Evolutionary conservation across 495 filamentous ascomycete genomes (phyloP), one percentile per base, ranked within the genome.

Genomic region (Friedmanniomyces simplex): DNA sequence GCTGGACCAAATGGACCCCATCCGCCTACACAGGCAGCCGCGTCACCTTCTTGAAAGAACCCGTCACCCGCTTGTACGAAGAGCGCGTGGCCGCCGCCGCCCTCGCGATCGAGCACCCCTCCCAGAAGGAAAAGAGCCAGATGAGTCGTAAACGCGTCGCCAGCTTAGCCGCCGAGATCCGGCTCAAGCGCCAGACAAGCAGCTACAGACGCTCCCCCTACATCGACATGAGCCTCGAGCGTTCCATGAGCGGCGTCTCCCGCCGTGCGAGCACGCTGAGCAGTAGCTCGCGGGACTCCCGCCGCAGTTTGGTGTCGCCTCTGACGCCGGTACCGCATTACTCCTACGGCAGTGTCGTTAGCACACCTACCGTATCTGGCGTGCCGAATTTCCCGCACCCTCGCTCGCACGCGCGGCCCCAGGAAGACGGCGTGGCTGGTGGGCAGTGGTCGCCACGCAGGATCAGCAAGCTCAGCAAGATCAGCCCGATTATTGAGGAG

Each of bases 31-130:
- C 70, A 25, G 63, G 63, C 26, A 79, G 71, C 41, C 79, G 80
- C n/a, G 71, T 73, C 11, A 79, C 75, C 12, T 86, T 86, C 65
- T 72, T 86, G 54, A 81, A 82, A 57, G 80, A 84, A 67, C 81
- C 81, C 0, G 72, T 84, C 18, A 72, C 76, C 1, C 77, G 76
- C 32, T 74, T 81, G 30, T 86, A 85, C 65, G 76, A 80, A 55
- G 74, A 77, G 32, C 71, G 71, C 28, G 69, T 78, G 42, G 69
- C 69, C 8, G 56, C 55, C 24, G 61, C 48, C 55, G 64, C 56
- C 43, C 51, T 47, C 37, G 48, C 48, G 55, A 50, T 39, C 7
- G 20, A 65, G 32, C 28, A 53, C 14, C 41, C 50, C 0, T 16
- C 24, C 13, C 41, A 66, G 46, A 55, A 63, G 21, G 58, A 66